phyloP scores from a whole-genome alignment of 1,284 basidiomycete species.

The Inonotus obliquus region DNA sequence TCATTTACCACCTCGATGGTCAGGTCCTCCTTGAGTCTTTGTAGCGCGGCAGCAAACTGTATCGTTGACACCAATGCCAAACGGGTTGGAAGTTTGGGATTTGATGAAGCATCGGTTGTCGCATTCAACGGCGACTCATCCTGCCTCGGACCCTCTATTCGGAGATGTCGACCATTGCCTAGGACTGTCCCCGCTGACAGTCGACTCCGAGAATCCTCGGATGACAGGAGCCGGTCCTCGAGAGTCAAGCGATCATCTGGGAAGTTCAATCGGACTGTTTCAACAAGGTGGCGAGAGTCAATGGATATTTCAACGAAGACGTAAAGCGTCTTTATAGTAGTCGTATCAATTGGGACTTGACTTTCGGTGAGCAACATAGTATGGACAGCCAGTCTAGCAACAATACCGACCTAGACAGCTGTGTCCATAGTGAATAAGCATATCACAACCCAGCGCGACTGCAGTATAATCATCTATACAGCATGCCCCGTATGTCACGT shows the following conservation, averaged over 20 bases:
- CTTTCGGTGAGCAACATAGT: conserved; percentile 1
- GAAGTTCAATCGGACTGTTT: conserved; percentile 89
- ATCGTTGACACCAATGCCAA: conserved; percentile 92
- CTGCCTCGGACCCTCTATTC: conserved; percentile 42
- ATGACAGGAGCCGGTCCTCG: conserved; percentile 49
- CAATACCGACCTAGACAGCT: conserved; percentile 80
- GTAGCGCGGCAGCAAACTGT: conserved; percentile 89
- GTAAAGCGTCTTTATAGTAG: conserved; percentile 93
- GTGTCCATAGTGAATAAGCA: conserved; percentile 98
- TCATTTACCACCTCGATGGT: conserved; percentile 33
- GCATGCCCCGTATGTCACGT: conserved; percentile 99
- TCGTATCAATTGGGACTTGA: conserved; percentile 91
- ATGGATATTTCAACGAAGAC: conserved; percentile 98
- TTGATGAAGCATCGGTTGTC: background rate
- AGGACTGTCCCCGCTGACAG: conserved; percentile 54
- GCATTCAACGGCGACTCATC: conserved; percentile 12
- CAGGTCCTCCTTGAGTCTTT: conserved; percentile 80
- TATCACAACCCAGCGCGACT: conserved; percentile 92
- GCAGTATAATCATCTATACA: conserved; percentile 99
- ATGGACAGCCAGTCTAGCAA: background rate
- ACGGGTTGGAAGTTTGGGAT: conserved; percentile 48
- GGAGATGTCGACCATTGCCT: conserved; percentile 45
- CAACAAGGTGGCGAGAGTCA: conserved; percentile 77
- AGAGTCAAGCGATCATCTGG: conserved; percentile 70
- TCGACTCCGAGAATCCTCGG: conserved; percentile 42